Evolutionary conservation across 177 flowering plant species (phyloP).

Genomic region (Vitis hybrid): DNA sequence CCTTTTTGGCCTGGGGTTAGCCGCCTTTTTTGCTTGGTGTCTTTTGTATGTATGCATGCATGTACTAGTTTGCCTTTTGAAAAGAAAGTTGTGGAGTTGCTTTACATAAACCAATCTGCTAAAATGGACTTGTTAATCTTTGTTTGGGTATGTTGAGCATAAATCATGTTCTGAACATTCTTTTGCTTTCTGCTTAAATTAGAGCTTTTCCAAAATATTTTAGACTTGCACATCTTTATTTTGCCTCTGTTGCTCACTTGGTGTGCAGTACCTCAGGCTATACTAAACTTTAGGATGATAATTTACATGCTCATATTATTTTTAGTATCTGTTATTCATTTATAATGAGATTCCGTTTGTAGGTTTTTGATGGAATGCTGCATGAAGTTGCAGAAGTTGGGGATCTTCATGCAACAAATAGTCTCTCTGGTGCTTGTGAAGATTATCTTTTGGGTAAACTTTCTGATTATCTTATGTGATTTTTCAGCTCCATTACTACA

Average conservation of each 20-base stretch:
- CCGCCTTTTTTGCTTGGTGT: too few relatives aligned
- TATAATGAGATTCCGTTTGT: conserved; percentile 10
- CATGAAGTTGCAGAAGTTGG: conserved; percentile 47
- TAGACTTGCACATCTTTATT: not conserved
- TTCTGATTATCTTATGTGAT: not conserved
- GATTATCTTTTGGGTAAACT: conserved; percentile 63
- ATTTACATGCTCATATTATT: not conserved
- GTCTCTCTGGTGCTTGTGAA: conserved; percentile 38
- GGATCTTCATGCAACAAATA: conserved; percentile 36
- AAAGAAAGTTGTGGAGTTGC: too few relatives aligned
- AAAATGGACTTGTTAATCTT: too few relatives aligned
- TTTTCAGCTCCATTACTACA: not conserved
- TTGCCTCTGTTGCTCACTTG: not conserved
- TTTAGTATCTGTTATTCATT: not conserved
- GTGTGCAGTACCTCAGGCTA: not conserved
- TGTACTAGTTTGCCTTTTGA: too few relatives aligned
- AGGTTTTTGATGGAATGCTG: conserved; percentile 52
- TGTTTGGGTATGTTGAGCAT: not conserved
- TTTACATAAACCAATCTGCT: too few relatives aligned
- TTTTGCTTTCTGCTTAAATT: not conserved
- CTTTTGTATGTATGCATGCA: too few relatives aligned
- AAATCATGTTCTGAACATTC: not conserved
- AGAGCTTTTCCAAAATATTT: not conserved
- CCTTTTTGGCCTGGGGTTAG: too few relatives aligned
- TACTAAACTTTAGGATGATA: not conserved